Conservation (phyloP, 164 flowering plant genomes). For the Sextonia rubra region DNA sequence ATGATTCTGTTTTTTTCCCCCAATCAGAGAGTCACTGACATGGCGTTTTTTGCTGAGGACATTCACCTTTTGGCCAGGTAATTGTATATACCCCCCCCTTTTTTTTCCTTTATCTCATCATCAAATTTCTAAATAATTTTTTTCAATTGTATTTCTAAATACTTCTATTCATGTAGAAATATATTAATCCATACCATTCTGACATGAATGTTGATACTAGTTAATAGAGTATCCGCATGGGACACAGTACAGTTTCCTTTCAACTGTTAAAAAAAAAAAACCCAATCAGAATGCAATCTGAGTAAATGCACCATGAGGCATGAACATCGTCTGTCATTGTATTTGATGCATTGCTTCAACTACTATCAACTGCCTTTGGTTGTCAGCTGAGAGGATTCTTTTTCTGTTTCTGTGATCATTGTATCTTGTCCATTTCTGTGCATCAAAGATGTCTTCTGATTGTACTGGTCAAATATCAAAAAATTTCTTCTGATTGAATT, state of each 20-base stretch:
- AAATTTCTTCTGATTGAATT: not conserved
- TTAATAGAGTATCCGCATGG: too few relatives aligned
- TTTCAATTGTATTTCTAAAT: too few relatives aligned
- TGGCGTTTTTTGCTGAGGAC: conserved; percentile 97
- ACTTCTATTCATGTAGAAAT: too few relatives aligned
- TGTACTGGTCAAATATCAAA: not conserved
- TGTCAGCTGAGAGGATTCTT: not conserved
- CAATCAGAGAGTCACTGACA: conserved; percentile 86
- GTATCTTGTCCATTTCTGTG: not conserved
- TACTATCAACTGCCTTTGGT: not conserved
- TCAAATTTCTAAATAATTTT: too few relatives aligned
- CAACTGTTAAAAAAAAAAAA: too few relatives aligned
- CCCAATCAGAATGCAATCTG: too few relatives aligned
- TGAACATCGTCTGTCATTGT: too few relatives aligned
- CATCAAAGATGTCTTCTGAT: not conserved
- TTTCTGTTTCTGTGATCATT: not conserved
- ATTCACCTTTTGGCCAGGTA: conserved; percentile 96
- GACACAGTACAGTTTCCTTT: too few relatives aligned
- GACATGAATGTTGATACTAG: too few relatives aligned
- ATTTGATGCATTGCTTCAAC: not conserved
- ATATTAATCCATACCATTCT: too few relatives aligned
- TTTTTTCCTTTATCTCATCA: not conserved
- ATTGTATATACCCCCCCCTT: conserved; percentile 3
- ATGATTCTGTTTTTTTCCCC: conserved; percentile 2
- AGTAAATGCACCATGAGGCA: too few relatives aligned